Base-by-base conservation (phyloP, 768 basidiomycete genomes). In the Psilocybe cubensis region DNA sequence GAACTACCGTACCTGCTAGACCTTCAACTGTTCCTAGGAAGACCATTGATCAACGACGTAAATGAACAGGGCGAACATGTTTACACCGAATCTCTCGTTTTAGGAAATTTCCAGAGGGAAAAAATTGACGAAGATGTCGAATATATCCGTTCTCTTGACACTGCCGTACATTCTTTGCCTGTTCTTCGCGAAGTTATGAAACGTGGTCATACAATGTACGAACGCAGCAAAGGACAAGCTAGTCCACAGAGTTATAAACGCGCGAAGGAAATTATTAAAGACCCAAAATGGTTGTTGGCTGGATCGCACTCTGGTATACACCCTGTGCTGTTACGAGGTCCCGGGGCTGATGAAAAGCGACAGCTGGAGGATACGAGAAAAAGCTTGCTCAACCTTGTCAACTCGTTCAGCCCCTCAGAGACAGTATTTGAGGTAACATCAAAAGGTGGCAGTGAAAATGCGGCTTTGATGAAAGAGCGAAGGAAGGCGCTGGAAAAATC, bases 1-100 rank as follows among this genome's bases (percentile, higher is more conserved):
- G 97, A 99, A 66, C 79, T 98, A 28, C 95, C 96, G 0, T 92
- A 91, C 74, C 81, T 98, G 23, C 79, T 96, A 60, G 97, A 99
- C 68, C 79, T 99, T 40, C 95, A 98, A 64, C 83, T 96, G 33
- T 97, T 98, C 74, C 82, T 98, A 31, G 90, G 87, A 3, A 84
- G 91, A 4, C 92, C 94, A 0, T 69, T 97, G 40, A 79, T 82
- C 43, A 79, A 76, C 56, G 77, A 81, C n/a, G 77, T 83, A 11
- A 62, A 72, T 1, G 75, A 74, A 23, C 71, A 74, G 45, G 82
- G 82, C 6, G 88, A 89, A 56, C 82, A 84, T 56, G 74, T 78
- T 0, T 94, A 89, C 68, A 85, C 87, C 0, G 84, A 91, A 52
- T 81, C 82, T 0, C 80, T 98, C 46, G 76, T 96, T 21, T 79